Conservation (phyloP, 1,284 basidiomycete species). For the Ceraceosorus guamensis region DNA sequence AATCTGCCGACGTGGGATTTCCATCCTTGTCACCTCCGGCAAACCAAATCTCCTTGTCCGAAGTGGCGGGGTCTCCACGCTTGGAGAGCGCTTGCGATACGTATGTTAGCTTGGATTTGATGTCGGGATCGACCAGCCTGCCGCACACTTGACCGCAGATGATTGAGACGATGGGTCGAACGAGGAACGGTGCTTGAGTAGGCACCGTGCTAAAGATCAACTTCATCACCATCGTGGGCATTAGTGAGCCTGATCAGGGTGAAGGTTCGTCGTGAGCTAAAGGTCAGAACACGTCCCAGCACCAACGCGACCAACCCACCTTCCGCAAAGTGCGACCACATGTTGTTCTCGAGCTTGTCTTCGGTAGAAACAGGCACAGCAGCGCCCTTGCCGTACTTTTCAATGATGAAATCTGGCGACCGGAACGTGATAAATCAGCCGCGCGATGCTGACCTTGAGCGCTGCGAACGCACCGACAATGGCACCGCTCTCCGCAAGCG, state of each 20-base stretch:
- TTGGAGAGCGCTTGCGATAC: slow-evolving; percentile 24
- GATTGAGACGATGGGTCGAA: slow-evolving; percentile 33
- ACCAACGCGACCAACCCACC: background rate
- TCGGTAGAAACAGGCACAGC: slow-evolving; percentile 22
- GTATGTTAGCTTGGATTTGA: slow-evolving; percentile 29
- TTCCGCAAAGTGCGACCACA: slow-evolving; percentile 44
- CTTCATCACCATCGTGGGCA: slow-evolving; percentile 41
- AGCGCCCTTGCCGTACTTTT: slow-evolving; percentile 36
- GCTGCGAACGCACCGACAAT: slow-evolving; percentile 25
- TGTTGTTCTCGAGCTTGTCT: slow-evolving; percentile 30
- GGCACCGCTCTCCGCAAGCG: slow-evolving; percentile 43
- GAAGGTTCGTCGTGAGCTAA: background rate
- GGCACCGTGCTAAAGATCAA: slow-evolving; percentile 33
- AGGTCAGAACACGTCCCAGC: background rate
- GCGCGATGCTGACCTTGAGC: background rate
- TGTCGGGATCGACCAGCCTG: slow-evolving; percentile 33
- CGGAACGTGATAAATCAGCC: background rate
- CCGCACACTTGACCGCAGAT: slow-evolving; percentile 25
- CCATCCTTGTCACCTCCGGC: slow-evolving; percentile 44
- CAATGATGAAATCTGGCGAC: slow-evolving; percentile 38
- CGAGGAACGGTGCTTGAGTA: slow-evolving; percentile 38
- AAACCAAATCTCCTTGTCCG: slow-evolving; percentile 21
- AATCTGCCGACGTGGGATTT: slow-evolving; percentile 44
- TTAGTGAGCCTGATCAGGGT: slow-evolving; percentile 23
- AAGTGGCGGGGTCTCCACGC: slow-evolving; percentile 16